These are phyloP conservation scores for Umbelopsis ramanniana DNA, from an alignment of 192 early-diverging fungal genomes.

Conservation along the genomic window DNA sequence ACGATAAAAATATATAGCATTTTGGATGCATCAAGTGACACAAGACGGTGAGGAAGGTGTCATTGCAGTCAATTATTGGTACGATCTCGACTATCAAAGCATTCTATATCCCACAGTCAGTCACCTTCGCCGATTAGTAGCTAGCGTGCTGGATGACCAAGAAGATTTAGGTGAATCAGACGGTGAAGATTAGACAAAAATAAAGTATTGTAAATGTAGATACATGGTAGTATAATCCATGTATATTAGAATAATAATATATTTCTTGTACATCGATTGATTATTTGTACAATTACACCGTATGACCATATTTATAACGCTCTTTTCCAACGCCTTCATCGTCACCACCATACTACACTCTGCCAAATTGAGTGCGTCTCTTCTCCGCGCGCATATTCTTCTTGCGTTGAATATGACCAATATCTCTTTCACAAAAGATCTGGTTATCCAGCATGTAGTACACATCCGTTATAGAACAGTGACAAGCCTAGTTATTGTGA, in stretches of 20 bases:
- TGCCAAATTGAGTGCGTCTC: constrained; percentile 58
- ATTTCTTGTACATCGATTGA: constrained; percentile 7
- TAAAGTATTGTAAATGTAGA: background rate
- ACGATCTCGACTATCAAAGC: constrained; percentile 50
- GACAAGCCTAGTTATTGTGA: constrained; percentile 46
- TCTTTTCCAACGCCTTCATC: background rate
- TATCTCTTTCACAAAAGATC: constrained; percentile 77
- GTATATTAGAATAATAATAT: background rate
- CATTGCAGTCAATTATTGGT: constrained; percentile 62
- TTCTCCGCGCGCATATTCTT: constrained; percentile 64
- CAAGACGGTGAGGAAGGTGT: constrained; percentile 53
- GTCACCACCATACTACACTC: constrained; percentile 10
- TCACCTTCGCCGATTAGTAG: constrained; percentile 30
- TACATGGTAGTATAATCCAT: background rate
- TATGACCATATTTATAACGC: constrained; percentile 6
- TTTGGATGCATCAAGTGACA: constrained; percentile 61
- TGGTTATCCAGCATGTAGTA: constrained; percentile 74
- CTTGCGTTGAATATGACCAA: constrained; percentile 62
- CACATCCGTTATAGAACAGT: constrained; percentile 58
- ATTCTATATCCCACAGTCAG: constrained; percentile 31
- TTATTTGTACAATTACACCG: background rate
- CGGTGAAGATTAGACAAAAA: background rate
- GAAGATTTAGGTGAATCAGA: background rate
- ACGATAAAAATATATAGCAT: constrained; percentile 12
- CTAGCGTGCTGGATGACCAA: constrained; percentile 16